Evolutionary conservation across 306 rosid genomes (phyloP), one percentile per base, ranked within the genome.

Genomic region (Citrullus colocynthis): DNA sequence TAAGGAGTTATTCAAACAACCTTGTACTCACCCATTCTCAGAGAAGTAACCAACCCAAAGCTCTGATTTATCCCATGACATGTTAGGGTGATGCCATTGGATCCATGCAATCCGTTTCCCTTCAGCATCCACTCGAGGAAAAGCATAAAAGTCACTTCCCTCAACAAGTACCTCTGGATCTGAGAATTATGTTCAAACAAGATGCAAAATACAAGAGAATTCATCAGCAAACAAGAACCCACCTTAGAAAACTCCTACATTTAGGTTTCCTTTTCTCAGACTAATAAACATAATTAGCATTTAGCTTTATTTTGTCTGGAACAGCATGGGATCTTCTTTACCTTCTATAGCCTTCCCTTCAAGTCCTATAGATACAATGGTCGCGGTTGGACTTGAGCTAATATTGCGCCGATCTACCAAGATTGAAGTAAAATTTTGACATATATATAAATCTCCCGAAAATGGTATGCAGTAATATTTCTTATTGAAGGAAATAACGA

Each of bases 21-120:
- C 32, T 39, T 10, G 55, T 61, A 36, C 92, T 84, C 85, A 93
- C 97, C 98, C 97, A 8, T 84, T 88, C 28, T 88, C 97, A 63
- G 96, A 88, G 56, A 91, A 55, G 86, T 91, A 90, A 44, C 98
- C 97, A 82, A 93, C 96, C 96, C 97, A 91, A 54, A 93, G 97
- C 81, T 93, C 88, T 79, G 98, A 72, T 84, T 67, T 89, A 86
- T 93, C 98, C 98, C 98, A 91, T 21, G 90, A 93, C 98, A 93
- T 91, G 85, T 90, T 85, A 71, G 98, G 98, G 83, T 88, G 98
- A 82, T 67, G 4, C 74, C 74, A 67, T 12, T 67, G 74, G 55
- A 67, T 67, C 74, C 74, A 93, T 48, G 97, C 97, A 32, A 93
- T 71, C 51, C 87, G 84, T 82, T 90, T 85, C 74, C 90, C 83